These are phyloP conservation scores for Chiua virens DNA, from an alignment of 768 basidiomycete genomes.

Conservation along the genomic window DNA sequence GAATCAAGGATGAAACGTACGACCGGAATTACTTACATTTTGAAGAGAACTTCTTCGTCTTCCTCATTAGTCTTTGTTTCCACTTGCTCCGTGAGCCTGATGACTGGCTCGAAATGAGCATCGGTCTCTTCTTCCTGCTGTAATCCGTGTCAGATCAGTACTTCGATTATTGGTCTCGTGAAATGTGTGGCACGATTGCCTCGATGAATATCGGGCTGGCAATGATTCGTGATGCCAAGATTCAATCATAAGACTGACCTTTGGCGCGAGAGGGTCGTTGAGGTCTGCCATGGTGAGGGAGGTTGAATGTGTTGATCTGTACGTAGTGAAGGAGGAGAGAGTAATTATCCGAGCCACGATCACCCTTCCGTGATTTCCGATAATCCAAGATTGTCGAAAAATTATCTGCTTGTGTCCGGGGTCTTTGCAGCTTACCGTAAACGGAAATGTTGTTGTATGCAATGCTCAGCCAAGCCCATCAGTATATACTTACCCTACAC, in stretches of 20 bases:
- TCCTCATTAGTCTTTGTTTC: constrained; percentile 95
- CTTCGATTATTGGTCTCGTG: constrained; percentile 20
- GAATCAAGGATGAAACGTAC: neutral
- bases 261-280: constrained; percentile 66
- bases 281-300: constrained; percentile 54
- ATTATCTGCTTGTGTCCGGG: constrained; percentile 24
- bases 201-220: constrained; percentile 18
- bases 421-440: constrained; percentile 13
- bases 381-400: constrained; percentile 8
- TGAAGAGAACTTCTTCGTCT: constrained; percentile 90
- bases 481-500: too few species aligned
- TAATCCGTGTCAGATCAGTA: constrained; percentile 27
- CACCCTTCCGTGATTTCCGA: constrained; percentile 15
- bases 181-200: constrained; percentile 29
- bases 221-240: neutral
- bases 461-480: too few species aligned
- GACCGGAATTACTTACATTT: constrained; percentile 67
- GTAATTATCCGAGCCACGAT: constrained; percentile 29
- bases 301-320: constrained; percentile 5
- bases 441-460: too few species aligned
- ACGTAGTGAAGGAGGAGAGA: constrained; percentile 16
- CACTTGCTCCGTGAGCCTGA: constrained; percentile 94
- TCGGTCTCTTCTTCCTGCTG: constrained; percentile 74
- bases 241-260: constrained; percentile 48
- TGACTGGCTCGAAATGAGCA: constrained; percentile 92